A percentile compares a stretch with the other conserved stretches of the same genome.
phyloP scores from a whole-genome alignment of 768 basidiomycete species.

The Suillus americanus region DNA sequence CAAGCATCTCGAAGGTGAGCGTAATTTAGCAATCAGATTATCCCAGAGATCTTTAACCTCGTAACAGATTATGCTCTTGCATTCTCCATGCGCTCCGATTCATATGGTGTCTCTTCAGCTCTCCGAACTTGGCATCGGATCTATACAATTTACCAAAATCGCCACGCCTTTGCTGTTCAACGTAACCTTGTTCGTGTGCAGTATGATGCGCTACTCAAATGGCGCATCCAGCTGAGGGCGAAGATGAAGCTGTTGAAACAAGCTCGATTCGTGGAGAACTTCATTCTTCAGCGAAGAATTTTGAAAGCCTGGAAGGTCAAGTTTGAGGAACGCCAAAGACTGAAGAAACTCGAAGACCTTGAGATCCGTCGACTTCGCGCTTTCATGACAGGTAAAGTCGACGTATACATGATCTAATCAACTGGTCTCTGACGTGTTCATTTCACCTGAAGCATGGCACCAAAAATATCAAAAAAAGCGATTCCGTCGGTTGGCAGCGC shows the following conservation, averaged over 20 bases:
- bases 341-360: constrained; percentile 44
- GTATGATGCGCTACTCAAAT: constrained; percentile 50
- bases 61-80: constrained; percentile 47
- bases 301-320: constrained; percentile 51
- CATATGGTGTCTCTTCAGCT: constrained; percentile 34
- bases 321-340: constrained; percentile 43
- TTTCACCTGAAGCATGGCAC: constrained; percentile 45
- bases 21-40: constrained; percentile 6
- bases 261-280: constrained; percentile 54
- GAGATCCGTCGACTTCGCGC: constrained; percentile 35
- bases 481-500: constrained; percentile 45
- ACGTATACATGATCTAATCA: constrained; percentile 7
- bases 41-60: constrained; percentile 7
- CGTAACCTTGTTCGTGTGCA: constrained; percentile 29
- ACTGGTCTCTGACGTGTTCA: constrained; percentile 9
- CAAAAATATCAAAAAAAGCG: constrained; percentile 36
- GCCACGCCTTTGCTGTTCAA: constrained; percentile 46
- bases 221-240: constrained; percentile 55
- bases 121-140: constrained; percentile 49
- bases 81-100: constrained; percentile 47
- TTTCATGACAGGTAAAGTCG: constrained; percentile 32
- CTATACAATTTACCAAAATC: constrained; percentile 44
- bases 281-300: constrained; percentile 46
- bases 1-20: constrained; percentile 45
- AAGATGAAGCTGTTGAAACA: constrained; percentile 50